A percentile compares a stretch with the other conserved stretches of the same genome.
These are phyloP conservation scores for Umbelopsis sp. DNA, from an alignment of 192 early-diverging fungal species.

Conservation along the genomic window DNA sequence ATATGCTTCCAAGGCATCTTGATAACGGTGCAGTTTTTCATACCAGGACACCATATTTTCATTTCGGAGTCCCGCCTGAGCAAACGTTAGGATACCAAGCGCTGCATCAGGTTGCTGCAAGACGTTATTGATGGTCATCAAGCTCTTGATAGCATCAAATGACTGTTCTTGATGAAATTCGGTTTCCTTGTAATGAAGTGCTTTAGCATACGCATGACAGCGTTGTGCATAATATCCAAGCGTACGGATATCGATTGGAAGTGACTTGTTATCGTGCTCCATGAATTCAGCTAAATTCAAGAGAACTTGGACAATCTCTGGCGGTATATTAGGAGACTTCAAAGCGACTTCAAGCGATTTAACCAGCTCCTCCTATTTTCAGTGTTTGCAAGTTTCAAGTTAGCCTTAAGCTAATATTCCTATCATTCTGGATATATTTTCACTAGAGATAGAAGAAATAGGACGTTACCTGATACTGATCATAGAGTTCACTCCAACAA, in stretches of 20 bases:
- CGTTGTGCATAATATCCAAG: conserved; percentile 88
- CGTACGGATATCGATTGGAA: conserved; percentile 91
- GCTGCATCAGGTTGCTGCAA: conserved; percentile 97
- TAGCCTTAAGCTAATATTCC: too few relatives aligned
- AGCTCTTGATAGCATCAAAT: conserved; percentile 82
- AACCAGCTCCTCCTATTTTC: conserved; percentile 83
- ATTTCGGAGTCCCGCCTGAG: conserved; percentile 79
- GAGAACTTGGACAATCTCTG: conserved; percentile 88
- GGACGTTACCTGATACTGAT: conserved; percentile 70
- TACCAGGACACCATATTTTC: conserved; percentile 92
- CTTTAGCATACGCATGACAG: conserved; percentile 96
- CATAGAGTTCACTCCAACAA: conserved; percentile 91
- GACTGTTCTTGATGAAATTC: conserved; percentile 86
- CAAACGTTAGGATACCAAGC: conserved; percentile 90
- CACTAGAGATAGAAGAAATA: not conserved
- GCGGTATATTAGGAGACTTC: conserved; percentile 79
- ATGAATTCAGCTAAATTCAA: conserved; percentile 97
- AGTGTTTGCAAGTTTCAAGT: not conserved
- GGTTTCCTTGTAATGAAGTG: conserved; percentile 97
- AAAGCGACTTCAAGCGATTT: conserved; percentile 80
- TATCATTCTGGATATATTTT: not conserved
- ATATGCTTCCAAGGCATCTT: conserved; percentile 89
- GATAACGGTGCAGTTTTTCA: conserved; percentile 91
- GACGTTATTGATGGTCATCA: conserved; percentile 94
- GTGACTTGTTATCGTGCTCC: conserved; percentile 96